These are phyloP conservation scores for Dalbergia cultrata DNA, from an alignment of 306 rosid genomes.

Conservation along the genomic window DNA sequence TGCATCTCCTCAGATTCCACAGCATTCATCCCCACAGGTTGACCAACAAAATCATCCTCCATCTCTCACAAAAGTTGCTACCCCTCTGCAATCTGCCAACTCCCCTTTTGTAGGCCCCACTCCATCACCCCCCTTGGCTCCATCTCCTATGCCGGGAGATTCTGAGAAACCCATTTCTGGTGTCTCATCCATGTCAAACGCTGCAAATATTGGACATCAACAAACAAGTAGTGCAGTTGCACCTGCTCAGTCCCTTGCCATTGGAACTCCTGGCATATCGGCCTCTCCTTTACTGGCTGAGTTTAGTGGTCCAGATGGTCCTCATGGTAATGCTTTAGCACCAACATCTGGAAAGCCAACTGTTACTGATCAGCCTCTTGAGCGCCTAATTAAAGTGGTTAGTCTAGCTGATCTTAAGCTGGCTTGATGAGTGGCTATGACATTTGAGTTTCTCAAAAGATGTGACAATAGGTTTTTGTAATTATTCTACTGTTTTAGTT, in stretches of 20 bases:
- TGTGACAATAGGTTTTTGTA: conserved; percentile 16
- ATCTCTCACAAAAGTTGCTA: conserved; percentile 75
- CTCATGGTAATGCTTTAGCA: conserved; percentile 68
- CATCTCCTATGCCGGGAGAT: conserved; percentile 94
- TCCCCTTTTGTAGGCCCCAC: conserved; percentile 91
- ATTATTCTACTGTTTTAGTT: conserved; percentile 26
- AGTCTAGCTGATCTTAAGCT: conserved; percentile 56
- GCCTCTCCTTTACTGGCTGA: conserved; percentile 98
- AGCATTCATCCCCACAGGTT: conserved; percentile 96
- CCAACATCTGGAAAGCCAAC: conserved; percentile 78
- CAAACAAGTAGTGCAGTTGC: conserved; percentile 63
- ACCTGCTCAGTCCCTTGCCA: conserved; percentile 89
- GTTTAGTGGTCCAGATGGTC: conserved; percentile 77
- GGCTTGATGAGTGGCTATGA: conserved; percentile 7
- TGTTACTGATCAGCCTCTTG: conserved; percentile 88
- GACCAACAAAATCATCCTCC: conserved; percentile 81
- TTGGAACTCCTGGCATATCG: conserved; percentile 98
- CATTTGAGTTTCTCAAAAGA: conserved; percentile 22
- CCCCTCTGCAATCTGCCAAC: conserved; percentile 89
- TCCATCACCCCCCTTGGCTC: conserved; percentile 95
- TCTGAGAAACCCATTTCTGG: conserved; percentile 80
- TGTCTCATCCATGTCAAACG: conserved; percentile 69
- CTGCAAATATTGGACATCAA: conserved; percentile 76
- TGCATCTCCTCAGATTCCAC: conserved; percentile 93
- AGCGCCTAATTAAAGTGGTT: conserved; percentile 88